phyloP scores from a whole-genome alignment of 2,329 filamentous ascomycete species.

The Claviceps digitariae region DNA sequence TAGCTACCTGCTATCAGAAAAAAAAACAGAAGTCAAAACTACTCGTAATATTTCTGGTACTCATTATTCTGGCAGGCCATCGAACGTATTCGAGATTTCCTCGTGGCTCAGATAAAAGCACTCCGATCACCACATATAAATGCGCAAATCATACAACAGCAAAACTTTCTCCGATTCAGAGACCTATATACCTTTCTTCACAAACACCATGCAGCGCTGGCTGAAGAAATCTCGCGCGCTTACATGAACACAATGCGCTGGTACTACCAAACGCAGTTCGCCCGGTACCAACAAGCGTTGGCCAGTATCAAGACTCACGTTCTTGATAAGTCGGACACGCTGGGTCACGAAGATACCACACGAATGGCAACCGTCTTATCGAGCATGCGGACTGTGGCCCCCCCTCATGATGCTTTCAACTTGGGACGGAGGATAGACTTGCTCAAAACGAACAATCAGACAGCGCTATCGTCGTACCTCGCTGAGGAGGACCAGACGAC shows the following conservation, averaged over 20 bases:
- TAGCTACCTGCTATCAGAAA: neutral
- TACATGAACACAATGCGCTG: conserved; percentile 98
- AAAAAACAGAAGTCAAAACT: neutral
- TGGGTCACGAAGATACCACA: conserved; percentile 63
- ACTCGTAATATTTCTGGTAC: neutral
- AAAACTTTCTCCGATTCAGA: conserved; percentile 77
- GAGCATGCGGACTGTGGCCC: conserved; percentile 29
- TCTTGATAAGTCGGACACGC: conserved; percentile 69
- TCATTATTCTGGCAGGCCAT: conserved; percentile 44
- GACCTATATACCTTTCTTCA: conserved; percentile 79
- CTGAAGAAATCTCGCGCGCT: conserved; percentile 79
- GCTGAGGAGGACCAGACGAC: conserved; percentile 78
- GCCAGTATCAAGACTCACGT: conserved; percentile 72
- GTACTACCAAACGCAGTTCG: conserved; percentile 92
- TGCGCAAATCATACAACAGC: conserved; percentile 90
- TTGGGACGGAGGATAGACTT: conserved; percentile 77
- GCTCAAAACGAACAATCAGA: conserved; percentile 57
- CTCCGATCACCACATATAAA: conserved; percentile 92
- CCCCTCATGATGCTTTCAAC: conserved; percentile 75
- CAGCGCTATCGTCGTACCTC: conserved; percentile 73
- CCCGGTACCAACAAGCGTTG: conserved; percentile 70
- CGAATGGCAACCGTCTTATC: conserved; percentile 49
- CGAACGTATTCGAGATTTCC: conserved; percentile 84
- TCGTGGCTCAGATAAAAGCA: conserved; percentile 89
- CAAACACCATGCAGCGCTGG: conserved; percentile 67